phyloP scores from a whole-genome alignment of 225 moss, liverwort and hornwort species.

The Thuidium tamariscinum region DNA sequence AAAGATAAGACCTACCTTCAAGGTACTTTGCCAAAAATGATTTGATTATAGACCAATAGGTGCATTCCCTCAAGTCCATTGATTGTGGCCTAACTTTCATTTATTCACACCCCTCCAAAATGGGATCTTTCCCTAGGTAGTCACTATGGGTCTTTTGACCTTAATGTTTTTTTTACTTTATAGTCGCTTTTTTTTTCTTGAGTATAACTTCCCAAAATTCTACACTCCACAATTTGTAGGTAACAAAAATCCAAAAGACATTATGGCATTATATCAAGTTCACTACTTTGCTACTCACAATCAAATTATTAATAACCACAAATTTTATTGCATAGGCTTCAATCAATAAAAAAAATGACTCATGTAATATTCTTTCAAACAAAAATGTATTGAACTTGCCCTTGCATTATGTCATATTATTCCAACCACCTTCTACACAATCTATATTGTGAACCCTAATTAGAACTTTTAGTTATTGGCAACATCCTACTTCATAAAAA shows the following conservation, averaged over 20 bases:
- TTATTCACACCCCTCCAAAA: too few relatives aligned
- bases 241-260: background rate
- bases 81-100: too few relatives aligned
- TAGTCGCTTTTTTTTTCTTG: background rate
- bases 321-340: background rate
- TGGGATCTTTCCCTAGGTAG: too few relatives aligned
- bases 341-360: background rate
- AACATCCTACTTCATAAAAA: background rate
- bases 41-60: background rate
- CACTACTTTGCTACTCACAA: background rate
- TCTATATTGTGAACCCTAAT: too few relatives aligned
- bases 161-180: too few relatives aligned
- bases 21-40: background rate
- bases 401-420: background rate
- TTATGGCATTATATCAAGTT: background rate
- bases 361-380: background rate
- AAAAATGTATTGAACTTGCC: background rate
- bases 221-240: background rate
- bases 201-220: background rate
- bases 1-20: background rate
- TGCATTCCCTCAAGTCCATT: too few relatives aligned
- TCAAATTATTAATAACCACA: background rate
- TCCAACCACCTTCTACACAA: background rate
- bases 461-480: background rate
- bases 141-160: too few relatives aligned